Evolutionary conservation across 2,329 filamentous ascomycete genomes (phyloP).

Genomic region (Dactylellina leptospora): DNA sequence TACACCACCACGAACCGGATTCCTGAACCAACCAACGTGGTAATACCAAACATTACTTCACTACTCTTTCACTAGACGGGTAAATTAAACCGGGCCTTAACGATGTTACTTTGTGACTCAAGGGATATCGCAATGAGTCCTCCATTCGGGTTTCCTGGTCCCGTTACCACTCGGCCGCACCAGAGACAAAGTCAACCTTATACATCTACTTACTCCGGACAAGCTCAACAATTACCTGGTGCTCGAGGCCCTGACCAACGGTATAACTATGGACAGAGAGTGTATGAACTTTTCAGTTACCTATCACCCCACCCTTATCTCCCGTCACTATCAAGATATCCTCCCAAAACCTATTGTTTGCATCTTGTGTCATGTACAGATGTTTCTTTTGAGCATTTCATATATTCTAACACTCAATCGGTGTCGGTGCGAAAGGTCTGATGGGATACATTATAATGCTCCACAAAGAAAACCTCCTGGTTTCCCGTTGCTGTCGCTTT

Average conservation of each 20-base stretch:
- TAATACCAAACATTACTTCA: constrained; percentile 45
- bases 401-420: constrained; percentile 40
- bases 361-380: background rate
- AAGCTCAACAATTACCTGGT: constrained; percentile 28
- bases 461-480: constrained; percentile 42
- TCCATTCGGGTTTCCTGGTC: constrained; percentile 42
- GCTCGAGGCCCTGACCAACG: constrained; percentile 34
- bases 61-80: constrained; percentile 40
- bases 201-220: constrained; percentile 23
- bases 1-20: constrained; percentile 31
- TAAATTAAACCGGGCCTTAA: constrained; percentile 50
- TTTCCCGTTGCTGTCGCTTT: constrained; percentile 29
- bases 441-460: constrained; percentile 30
- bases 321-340: background rate
- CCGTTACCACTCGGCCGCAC: constrained; percentile 35
- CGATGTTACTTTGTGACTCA: constrained; percentile 53
- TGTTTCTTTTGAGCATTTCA: background rate
- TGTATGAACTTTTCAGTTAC: constrained; percentile 35
- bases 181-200: constrained; percentile 31
- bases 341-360: background rate
- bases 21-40: constrained; percentile 38
- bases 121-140: constrained; percentile 53
- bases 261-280: constrained; percentile 45
- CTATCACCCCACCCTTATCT: background rate
- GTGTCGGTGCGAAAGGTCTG: constrained; percentile 51